Evolutionary conservation across 352 stramenopile genomes (phyloP), one percentile per base, ranked within the genome.

Genomic region (Phytophthora tubulina): DNA sequence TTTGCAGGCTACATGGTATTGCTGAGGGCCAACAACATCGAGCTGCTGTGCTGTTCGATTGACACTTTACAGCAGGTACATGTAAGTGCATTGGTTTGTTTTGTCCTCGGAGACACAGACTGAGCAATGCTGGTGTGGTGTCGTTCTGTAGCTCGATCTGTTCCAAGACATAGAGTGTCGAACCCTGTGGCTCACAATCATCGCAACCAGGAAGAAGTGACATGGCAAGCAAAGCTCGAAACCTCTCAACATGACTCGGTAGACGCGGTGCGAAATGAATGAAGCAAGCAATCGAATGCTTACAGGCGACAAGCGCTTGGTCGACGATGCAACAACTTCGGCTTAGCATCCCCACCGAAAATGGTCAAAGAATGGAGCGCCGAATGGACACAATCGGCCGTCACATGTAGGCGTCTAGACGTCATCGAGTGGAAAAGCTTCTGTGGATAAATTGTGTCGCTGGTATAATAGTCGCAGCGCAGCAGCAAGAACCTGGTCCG

Each of bases 401-500:
- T 27, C 21, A 27, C 21, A 27, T 27, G 21, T 38, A 48, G 21
- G 31, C 8, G 10, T 35, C 7, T 52, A 58, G 45, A 10, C 62
- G 33, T 56, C 62, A 69, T 63, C 39, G 17, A 13, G 50, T 36
- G 49, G 61, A 46, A 68, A 62, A 55, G 31, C n/a, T 14, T 51
- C 35, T 35, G 31, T 30, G 27, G 8, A 38, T 50, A 27, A 27
- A 31, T 27, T 31, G 15, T n/a, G 15, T 2, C 35, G 11, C 35
- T 7, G 35, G 35, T 39, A 39, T 13, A 39, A 13, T 6, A 39
- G 35, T 11, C 35, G 21, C 35, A 2, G 35, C 35, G 35, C 7
- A 11, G 30, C 46, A 17, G 13, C 9, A 10, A 53, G 36, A 8
- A 41, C 10, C 45, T 60, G 30, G 42, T 55, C 44, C 32, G 32